phyloP scores from a whole-genome alignment of 2,329 filamentous ascomycete species.

The Aspergillus sp. region DNA sequence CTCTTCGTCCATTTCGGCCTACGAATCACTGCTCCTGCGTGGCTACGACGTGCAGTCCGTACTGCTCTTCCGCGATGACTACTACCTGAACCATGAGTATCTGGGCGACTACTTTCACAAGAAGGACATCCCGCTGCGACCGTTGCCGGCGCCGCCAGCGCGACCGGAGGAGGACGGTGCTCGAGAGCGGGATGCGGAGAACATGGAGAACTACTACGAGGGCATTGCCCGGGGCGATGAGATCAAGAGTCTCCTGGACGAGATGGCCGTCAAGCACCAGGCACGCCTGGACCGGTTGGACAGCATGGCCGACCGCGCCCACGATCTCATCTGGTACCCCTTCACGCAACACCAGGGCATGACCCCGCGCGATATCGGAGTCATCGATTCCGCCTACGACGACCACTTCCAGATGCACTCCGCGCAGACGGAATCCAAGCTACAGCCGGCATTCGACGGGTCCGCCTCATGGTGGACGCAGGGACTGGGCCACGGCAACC shows the following conservation, averaged over 20 bases:
- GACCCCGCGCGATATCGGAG: slow-evolving; percentile 54
- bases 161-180: slow-evolving; percentile 23
- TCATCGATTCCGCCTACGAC: slow-evolving; percentile 72
- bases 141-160: slow-evolving; percentile 52
- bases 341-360: slow-evolving; percentile 72
- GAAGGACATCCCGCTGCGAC: slow-evolving; percentile 49
- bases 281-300: slow-evolving; percentile 52
- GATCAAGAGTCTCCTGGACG: slow-evolving; percentile 42
- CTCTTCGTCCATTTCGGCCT: slow-evolving; percentile 69
- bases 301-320: slow-evolving; percentile 53
- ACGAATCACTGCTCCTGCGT: slow-evolving; percentile 66
- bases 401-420: slow-evolving; percentile 64
- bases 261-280: slow-evolving; percentile 48
- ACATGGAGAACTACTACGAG: slow-evolving; percentile 59
- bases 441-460: slow-evolving; percentile 67
- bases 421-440: slow-evolving; percentile 22
- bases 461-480: slow-evolving; percentile 92
- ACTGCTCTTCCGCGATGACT: slow-evolving; percentile 57
- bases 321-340: slow-evolving; percentile 69
- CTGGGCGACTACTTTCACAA: slow-evolving; percentile 59
- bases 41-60: slow-evolving; percentile 69
- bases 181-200: slow-evolving; percentile 42
- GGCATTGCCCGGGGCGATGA: slow-evolving; percentile 32
- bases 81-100: slow-evolving; percentile 62
- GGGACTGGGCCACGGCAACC: slow-evolving; percentile 71